Base-by-base conservation (phyloP, 2,329 filamentous ascomycete species). In the Exophiala sp. region DNA sequence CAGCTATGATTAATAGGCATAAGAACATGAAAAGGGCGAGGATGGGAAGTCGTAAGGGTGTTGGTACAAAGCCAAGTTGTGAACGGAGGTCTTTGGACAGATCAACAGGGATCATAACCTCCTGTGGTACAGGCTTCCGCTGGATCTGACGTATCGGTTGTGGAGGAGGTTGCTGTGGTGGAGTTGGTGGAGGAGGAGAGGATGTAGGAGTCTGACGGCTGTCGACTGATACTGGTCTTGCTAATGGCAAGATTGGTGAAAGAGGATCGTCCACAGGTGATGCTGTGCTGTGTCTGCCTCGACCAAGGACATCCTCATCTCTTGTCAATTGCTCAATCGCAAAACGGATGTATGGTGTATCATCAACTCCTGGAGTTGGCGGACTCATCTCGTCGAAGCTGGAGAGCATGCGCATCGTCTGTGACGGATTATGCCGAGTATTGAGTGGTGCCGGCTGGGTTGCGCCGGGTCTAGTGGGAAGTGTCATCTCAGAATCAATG, bases 341-440 rank as follows among this genome's bases (percentile, higher is more conserved):
- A 69, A 94, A 95, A 60, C 87, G 87, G 59, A 96, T 89, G 69
- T 91, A 95, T 0, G 90, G 91, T 7, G 85, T 87, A 65, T 95
- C 88, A 65, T 96, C 91, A 36, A 90, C 76, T 8, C 86, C 89
- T 0, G 91, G 91, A 0, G 89, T 92, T 2, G 78, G 75, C 10
- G 77, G 73, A 47, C 73, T 73, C 12, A 63, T 62, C 34, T 70
- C 62, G 48, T 64, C 60, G 47, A 61, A 68, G 65, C 39, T 67
- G 16, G 57, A 59, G 5, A 66, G 62, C 5, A 63, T 57, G 41
- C 56, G 65, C n/a, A 65, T 61, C 52, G 58, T 63, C 35, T 64
- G 59, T 58, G 49, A 60, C 39, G 47, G 29, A 18, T 38, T 39
- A 34, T 44, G 47, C 39, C 55, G 49, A 21, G 56, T 58, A 36